These are phyloP conservation scores for Protomyces pachydermus DNA, from an alignment of 1,139 yeast species.

Conservation along the genomic window DNA sequence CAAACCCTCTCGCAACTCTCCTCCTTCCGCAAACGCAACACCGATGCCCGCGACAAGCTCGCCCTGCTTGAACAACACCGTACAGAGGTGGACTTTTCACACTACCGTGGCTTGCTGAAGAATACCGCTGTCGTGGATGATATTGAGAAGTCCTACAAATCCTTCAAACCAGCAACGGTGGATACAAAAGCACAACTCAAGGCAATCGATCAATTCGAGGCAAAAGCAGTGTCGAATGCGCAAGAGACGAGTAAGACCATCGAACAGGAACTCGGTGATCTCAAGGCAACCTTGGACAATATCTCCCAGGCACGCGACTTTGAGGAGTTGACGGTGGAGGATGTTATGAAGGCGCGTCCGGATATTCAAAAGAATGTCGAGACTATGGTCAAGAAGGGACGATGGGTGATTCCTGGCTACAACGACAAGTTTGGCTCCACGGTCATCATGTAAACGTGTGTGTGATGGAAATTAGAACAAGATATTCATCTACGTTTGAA, in stretches of 20 bases:
- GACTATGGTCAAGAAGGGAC: conserved; percentile 93
- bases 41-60: conserved; percentile 86
- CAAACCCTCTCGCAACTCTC: conserved; percentile 81
- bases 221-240: conserved; percentile 93
- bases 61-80: conserved; percentile 65
- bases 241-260: conserved; percentile 88
- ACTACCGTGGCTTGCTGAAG: conserved; percentile 74
- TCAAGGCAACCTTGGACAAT: conserved; percentile 82
- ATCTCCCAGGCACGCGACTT: conserved; percentile 97
- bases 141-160: conserved; percentile 67
- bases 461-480: background rate
- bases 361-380: conserved; percentile 94
- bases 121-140: conserved; percentile 76
- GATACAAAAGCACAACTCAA: conserved; percentile 86
- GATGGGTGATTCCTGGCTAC: conserved; percentile 98
- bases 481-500: too few relatives aligned
- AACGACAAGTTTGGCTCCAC: conserved; percentile 26
- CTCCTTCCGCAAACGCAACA: conserved; percentile 96
- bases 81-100: conserved; percentile 70
- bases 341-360: conserved; percentile 90
- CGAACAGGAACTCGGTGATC: conserved; percentile 74
- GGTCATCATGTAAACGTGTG: conserved; percentile 21
- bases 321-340: conserved; percentile 93
- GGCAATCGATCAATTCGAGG: conserved; percentile 88
- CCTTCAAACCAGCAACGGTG: conserved; percentile 76